Evolutionary conservation across 345 rosid species (phyloP).

Genomic region (Camelina laxa): DNA sequence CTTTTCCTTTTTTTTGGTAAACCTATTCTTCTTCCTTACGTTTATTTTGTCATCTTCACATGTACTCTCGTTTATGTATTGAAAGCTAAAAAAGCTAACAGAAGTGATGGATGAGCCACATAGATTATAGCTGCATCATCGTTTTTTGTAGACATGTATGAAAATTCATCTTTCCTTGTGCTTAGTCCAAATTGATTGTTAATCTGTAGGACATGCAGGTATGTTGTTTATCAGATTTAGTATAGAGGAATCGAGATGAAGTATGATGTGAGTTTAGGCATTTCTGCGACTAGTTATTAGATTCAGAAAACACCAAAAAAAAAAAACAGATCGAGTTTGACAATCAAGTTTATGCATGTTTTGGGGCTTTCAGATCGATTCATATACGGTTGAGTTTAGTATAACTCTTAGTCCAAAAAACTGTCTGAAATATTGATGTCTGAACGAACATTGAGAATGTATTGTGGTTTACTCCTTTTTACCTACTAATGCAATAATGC

Average conservation of each 20-base stretch:
- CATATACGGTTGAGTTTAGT: no score
- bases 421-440: no score
- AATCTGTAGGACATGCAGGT: neutral
- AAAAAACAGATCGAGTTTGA: no score
- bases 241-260: neutral
- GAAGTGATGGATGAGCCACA: conserved; percentile 17
- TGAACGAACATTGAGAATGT: no score
- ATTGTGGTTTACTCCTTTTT: no score
- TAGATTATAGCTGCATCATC: conserved; percentile 28
- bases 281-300: neutral
- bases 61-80: conserved; percentile 17
- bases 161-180: conserved; percentile 7
- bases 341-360: no score
- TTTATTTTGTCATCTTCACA: neutral
- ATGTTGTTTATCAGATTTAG: no score
- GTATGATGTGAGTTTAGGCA: neutral
- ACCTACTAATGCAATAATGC: no score
- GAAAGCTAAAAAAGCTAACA: conserved; percentile 9
- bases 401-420: no score
- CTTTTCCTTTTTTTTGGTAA: conserved; percentile 5
- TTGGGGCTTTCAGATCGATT: no score
- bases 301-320: no score
- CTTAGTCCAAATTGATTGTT: neutral
- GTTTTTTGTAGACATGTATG: conserved; percentile 31
- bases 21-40: neutral